A percentile compares a stretch with the other conserved stretches of the same genome.
These are phyloP conservation scores for Seiridium unicorne DNA, from an alignment of 2,329 filamentous ascomycete genomes.

Conservation along the genomic window DNA sequence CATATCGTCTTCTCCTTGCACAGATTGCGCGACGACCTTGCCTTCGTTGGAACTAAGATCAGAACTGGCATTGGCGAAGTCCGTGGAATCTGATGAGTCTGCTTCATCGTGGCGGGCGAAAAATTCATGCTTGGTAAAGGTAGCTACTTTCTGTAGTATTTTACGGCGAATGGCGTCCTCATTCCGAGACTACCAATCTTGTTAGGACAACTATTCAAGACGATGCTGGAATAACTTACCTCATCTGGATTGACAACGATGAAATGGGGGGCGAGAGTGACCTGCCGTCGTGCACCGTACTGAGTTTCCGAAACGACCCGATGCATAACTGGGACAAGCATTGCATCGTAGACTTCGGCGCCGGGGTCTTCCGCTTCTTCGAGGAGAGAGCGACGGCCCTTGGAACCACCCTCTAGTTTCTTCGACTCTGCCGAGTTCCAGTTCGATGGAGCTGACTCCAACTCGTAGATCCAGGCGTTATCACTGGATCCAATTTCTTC, in stretches of 20 bases:
- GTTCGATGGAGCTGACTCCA: slow-evolving; percentile 79
- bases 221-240: slow-evolving; percentile 33
- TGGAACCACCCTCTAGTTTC: slow-evolving; percentile 37
- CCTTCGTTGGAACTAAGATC: slow-evolving; percentile 66
- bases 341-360: slow-evolving; percentile 57
- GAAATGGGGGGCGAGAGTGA: slow-evolving; percentile 55
- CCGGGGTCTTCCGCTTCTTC: slow-evolving; percentile 42
- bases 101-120: slow-evolving; percentile 52
- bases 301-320: slow-evolving; percentile 34
- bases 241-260: slow-evolving; percentile 76
- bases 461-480: slow-evolving; percentile 69
- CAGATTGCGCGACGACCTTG: slow-evolving; percentile 73
- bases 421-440: slow-evolving; percentile 55
- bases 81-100: slow-evolving; percentile 51
- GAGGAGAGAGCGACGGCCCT: slow-evolving; percentile 42
- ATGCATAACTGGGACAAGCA: slow-evolving; percentile 72
- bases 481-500: slow-evolving; percentile 71
- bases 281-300: slow-evolving; percentile 29
- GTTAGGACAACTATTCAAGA: slow-evolving; percentile 3
- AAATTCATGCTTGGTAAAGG: slow-evolving; percentile 70
- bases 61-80: slow-evolving; percentile 67
- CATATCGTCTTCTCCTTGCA: slow-evolving; percentile 86
- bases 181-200: slow-evolving; percentile 39
- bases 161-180: slow-evolving; percentile 78
- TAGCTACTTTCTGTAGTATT: slow-evolving; percentile 71